A percentile compares a stretch with the other conserved stretches of the same genome.
Conservation (phyloP, 1,284 basidiomycete species). For the Leccinum fallax region DNA sequence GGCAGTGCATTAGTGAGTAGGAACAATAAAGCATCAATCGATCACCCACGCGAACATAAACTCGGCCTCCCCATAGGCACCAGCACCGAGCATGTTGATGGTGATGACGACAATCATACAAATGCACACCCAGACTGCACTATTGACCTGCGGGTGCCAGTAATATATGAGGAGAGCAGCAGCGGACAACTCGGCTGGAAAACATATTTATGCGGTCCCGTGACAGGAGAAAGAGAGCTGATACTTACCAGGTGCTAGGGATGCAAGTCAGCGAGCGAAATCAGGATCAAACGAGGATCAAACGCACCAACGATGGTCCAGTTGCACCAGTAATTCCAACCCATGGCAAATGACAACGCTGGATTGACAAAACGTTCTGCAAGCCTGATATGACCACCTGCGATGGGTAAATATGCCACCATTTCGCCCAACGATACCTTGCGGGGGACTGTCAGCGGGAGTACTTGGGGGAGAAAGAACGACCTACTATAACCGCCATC, state of each 20-base stretch:
- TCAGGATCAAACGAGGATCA: not conserved
- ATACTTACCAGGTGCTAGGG: constrained; percentile 17
- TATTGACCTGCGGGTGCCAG: constrained; percentile 55
- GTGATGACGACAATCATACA: constrained; percentile 61
- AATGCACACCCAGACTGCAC: constrained; percentile 66
- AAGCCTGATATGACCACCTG: constrained; percentile 68
- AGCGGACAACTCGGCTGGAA: constrained; percentile 61
- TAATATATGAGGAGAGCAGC: constrained; percentile 65
- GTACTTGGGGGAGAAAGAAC: not conserved
- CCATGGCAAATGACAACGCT: constrained; percentile 69
- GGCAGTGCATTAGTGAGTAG: constrained; percentile 7
- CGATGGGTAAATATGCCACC: constrained; percentile 43
- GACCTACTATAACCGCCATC: constrained; percentile 55
- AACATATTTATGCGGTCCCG: not conserved
- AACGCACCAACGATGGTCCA: constrained; percentile 53
- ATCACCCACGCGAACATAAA: constrained; percentile 51
- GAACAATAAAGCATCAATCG: not conserved
- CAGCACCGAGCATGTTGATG: constrained; percentile 66
- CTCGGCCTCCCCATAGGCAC: constrained; percentile 57
- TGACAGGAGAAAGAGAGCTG: too few species aligned
- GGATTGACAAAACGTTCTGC: constrained; percentile 75
- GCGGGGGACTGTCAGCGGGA: constrained; percentile 1
- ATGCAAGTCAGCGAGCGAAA: constrained; percentile 4
- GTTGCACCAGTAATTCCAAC: constrained; percentile 72
- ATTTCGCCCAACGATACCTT: constrained; percentile 46